Conservation (phyloP, 257 asterid species). For the Scutellaria baicalensis region DNA sequence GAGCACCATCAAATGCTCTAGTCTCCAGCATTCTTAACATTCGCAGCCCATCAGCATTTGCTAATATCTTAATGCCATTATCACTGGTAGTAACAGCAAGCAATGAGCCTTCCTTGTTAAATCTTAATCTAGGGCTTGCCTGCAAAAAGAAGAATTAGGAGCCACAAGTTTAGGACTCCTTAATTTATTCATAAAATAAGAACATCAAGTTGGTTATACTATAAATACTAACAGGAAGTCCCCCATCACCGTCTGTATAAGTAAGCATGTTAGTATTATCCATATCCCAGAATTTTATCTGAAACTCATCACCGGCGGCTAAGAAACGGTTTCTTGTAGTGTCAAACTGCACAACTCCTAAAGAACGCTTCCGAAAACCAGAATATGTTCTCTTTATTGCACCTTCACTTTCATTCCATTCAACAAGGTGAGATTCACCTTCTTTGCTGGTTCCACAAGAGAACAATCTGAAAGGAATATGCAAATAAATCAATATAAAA, state of each 20-base stretch:
- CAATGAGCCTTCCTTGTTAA: constrained; percentile 84
- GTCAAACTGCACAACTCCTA: constrained; percentile 93
- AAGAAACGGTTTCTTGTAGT: constrained; percentile 81
- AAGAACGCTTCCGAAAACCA: constrained; percentile 82
- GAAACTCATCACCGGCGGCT: constrained; percentile 95
- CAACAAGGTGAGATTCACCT: constrained; percentile 97
- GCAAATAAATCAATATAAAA: neutral
- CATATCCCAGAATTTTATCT: constrained; percentile 98
- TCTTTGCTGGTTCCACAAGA: constrained; percentile 99
- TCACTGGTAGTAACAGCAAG: constrained; percentile 90
- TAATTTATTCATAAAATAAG: neutral
- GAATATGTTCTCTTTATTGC: constrained; percentile 84
- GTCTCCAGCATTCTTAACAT: constrained; percentile 72
- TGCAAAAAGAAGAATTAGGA: constrained; percentile 21
- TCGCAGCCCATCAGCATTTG: constrained; percentile 78
- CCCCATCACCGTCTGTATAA: constrained; percentile 78
- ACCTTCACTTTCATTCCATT: constrained; percentile 99
- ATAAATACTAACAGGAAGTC: constrained; percentile 76
- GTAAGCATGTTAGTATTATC: constrained; percentile 67
- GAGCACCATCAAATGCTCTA: constrained; percentile 72
- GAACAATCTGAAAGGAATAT: constrained; percentile 64
- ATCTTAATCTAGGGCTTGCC: constrained; percentile 88
- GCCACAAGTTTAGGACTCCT: neutral
- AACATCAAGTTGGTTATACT: constrained; percentile 9
- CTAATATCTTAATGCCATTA: constrained; percentile 84